Evolutionary conservation across 768 basidiomycete species (phyloP), one percentile per base, ranked within the genome.

Genomic region (Pulveroboletus frians): DNA sequence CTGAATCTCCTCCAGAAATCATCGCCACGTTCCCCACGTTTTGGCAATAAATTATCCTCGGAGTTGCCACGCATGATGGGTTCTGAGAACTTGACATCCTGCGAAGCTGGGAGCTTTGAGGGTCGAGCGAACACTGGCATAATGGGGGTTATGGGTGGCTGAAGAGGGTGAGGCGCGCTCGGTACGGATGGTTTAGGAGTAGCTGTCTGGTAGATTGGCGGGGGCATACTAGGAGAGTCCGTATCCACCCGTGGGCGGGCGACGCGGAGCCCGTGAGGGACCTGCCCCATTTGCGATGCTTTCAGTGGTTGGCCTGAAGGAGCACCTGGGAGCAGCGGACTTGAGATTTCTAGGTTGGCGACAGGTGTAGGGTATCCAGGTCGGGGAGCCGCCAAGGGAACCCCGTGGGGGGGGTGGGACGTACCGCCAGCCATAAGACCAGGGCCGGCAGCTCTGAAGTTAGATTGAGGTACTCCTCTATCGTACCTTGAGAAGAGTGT

Each of bases 1-100:
- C 84, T 87, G 68, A 91, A 92, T 34, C 89, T 75, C 51, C 85
- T 74, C 89, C 89, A 92, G 69, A 92, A 91, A 58, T 90, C 85
- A 58, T 91, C 88, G 1, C 87, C 86, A 42, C 76, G 79, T 62
- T 87, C 80, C 3, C 87, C 85, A 39, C 85, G 76, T 35, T 72
- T 73, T 2, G 86, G 83, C 8, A 90, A 64, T 3, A 86, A 61
- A 2, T 81, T 78, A 36, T 83, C 85, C 64, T 91, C 88, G 1
- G 72, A 72, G 43, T 81, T 74, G 5, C 85, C 79, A 14, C 88
- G 78, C 61, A 90, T 76, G 60, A 89, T 88, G 47, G 71, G 66
- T 15, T 71, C 69, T 9, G 74, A 67, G 52, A 82, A 81, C 54
- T 73, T 76, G 60, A 84, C 69, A 26, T 73, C 71, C 34, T 67